Base-by-base conservation (phyloP, 1,139 yeast species). In the Maudiozyma humilis region DNA sequence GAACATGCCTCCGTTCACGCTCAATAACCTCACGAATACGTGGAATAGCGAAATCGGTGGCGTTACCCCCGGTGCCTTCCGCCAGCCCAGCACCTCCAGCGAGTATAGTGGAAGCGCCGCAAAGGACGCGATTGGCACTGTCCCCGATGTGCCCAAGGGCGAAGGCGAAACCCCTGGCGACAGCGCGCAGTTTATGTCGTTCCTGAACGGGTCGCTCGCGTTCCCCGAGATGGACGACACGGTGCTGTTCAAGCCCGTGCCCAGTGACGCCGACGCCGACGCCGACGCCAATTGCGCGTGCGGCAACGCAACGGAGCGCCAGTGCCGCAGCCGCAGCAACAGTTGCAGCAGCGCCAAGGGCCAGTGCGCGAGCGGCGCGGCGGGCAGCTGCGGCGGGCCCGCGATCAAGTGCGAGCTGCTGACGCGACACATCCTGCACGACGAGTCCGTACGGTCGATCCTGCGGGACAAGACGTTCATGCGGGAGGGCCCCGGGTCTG, bases 391-490 rank as follows among this genome's bases (percentile, higher is more conserved):
- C 27, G 27, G 27, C 27, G 27, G 27, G 6, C 27, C 27, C 10
- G 46, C 43, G 14, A 42, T 50, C 15, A 45, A 47, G 40, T 51
- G 50, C 36, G 51, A 47, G 12, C 29, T 50, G 10, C 17, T 50
- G 6, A 49, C 48, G 10, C 44, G 51, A 18, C 44, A 44, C 36
- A 17, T 51, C 3, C 4, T 48, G 8, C 43, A 48, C 18, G 37
- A 45, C 27, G 51, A 48, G 40, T 39, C 48, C 13, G 31, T 50
- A 4, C 41, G 25, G 10, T 33, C 47, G 2, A 38, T 47, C 4
- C 38, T 44, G 17, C 35, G 25, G 10, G 50, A 47, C n/a, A 44
- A 23, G 12, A 25, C 32, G n/a, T 43, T 41, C 29, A 25, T 34
- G 12, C 38, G 45, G 13, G 37, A 38, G 16, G 23, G 31, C 13